These are phyloP conservation scores for Spatholobus suberectus DNA, from an alignment of 306 rosid genomes.

Conservation along the genomic window DNA sequence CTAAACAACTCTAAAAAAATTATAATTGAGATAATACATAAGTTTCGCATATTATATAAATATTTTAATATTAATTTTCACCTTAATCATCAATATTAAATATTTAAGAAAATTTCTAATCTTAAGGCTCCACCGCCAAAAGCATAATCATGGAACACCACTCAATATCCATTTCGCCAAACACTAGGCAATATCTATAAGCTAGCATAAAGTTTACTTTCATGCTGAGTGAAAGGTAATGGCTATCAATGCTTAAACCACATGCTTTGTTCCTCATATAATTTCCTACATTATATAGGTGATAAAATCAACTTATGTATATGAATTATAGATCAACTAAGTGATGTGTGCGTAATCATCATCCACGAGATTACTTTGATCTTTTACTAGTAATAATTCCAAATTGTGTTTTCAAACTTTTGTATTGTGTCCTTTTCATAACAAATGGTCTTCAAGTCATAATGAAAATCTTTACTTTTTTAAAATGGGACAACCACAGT, in stretches of 20 bases:
- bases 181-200: conserved; percentile 15
- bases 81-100: too few relatives aligned
- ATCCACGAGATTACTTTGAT: background rate
- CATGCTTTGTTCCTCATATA: background rate
- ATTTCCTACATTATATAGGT: background rate
- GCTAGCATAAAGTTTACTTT: background rate
- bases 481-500: conserved; percentile 39
- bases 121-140: background rate
- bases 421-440: conserved; percentile 4
- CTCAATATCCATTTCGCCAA: background rate
- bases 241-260: conserved; percentile 1
- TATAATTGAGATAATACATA: too few relatives aligned
- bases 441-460: conserved; percentile 33
- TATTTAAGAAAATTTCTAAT: background rate
- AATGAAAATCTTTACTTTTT: conserved; percentile 44
- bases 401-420: background rate
- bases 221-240: background rate
- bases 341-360: background rate
- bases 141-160: background rate
- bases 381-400: background rate
- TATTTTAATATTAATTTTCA: too few relatives aligned
- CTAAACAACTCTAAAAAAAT: too few relatives aligned
- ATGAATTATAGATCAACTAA: background rate
- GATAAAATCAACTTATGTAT: background rate
- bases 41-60: too few relatives aligned